Evolutionary conservation across 768 basidiomycete genomes (phyloP), one percentile per base, ranked within the genome.

Genomic region (Suillus ampliporus): DNA sequence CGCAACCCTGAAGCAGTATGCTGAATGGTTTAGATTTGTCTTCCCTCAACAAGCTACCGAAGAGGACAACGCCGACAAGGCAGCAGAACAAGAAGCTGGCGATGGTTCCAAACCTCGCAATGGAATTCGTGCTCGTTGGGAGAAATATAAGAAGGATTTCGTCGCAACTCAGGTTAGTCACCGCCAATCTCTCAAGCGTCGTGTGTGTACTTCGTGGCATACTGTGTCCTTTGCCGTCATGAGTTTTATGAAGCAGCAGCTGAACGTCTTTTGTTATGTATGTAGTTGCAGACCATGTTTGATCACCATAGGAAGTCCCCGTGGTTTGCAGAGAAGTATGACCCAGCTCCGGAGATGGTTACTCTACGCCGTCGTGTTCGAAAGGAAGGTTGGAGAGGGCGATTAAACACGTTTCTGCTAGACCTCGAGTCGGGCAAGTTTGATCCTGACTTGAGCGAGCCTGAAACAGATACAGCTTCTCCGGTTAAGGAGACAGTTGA

Each of bases 251-350:
- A 19, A 46, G 58, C 58, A 60, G 57, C 65, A 70, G 61, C 63
- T 74, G 74, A 62, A 76, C 66, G 58, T 60, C 38, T 61, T 65
- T 65, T 72, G 71, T 71, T 74, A 76, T 76, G 80, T 77, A 79
- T 83, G 74, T 84, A 98, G 95, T 87, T 97, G 72, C 93, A 94
- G 82, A 91, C 91, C 61, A 91, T 98, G 85, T 97, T 94, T 84
- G 91, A 97, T 38, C 91, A 94, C 77, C 96, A 98, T 81, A 87
- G 89, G 78, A 90, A 91, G 72, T 94, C 93, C n/a, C 90, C 94
- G 15, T 98, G 96, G 96, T 98, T 97, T 81, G 86, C 88, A 61
- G 96, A 98, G 83, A 93, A 94, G 76, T 98, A 98, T 80, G 93
- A 95, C 64, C 90, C 90, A 61, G 77, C 87, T 46, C 81, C 86